phyloP scores from a whole-genome alignment of 805 yeast genomes.

The Barnettozyma sp. region DNA sequence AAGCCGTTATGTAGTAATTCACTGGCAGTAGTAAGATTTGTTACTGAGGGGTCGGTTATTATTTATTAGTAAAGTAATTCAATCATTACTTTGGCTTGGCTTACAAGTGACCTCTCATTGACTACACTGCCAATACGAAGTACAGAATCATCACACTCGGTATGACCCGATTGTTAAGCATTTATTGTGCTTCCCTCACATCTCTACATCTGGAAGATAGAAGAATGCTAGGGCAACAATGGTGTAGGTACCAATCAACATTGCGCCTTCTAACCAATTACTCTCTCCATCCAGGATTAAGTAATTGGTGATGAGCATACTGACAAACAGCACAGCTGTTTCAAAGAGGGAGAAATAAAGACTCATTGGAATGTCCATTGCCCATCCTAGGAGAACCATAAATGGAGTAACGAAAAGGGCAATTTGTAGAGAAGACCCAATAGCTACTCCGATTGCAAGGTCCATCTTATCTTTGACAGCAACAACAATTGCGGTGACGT shows the following conservation, averaged over 20 bases:
- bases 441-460: slow-evolving; percentile 92
- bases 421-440: slow-evolving; percentile 92
- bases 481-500: slow-evolving; percentile 91
- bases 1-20: too few species aligned
- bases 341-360: slow-evolving; percentile 88
- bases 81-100: too few species aligned
- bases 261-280: slow-evolving; percentile 95
- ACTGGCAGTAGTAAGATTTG: too few species aligned
- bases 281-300: slow-evolving; percentile 89
- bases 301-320: slow-evolving; percentile 83
- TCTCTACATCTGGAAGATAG: slow-evolving; percentile 62
- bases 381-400: slow-evolving; percentile 93
- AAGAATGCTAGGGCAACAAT: slow-evolving; percentile 87
- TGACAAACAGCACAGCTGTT: slow-evolving; percentile 83
- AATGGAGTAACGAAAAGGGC: slow-evolving; percentile 94
- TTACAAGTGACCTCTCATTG: too few species aligned
- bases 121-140: too few species aligned
- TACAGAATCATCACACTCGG: too few species aligned
- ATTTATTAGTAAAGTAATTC: too few species aligned
- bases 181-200: neutral
- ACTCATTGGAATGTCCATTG: slow-evolving; percentile 84
- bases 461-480: slow-evolving; percentile 97
- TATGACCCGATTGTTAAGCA: too few species aligned
- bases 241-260: slow-evolving; percentile 80
- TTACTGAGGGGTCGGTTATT: too few species aligned